phyloP scores from a whole-genome alignment of 495 filamentous ascomycete genomes.

The Chaetomium tenue region DNA sequence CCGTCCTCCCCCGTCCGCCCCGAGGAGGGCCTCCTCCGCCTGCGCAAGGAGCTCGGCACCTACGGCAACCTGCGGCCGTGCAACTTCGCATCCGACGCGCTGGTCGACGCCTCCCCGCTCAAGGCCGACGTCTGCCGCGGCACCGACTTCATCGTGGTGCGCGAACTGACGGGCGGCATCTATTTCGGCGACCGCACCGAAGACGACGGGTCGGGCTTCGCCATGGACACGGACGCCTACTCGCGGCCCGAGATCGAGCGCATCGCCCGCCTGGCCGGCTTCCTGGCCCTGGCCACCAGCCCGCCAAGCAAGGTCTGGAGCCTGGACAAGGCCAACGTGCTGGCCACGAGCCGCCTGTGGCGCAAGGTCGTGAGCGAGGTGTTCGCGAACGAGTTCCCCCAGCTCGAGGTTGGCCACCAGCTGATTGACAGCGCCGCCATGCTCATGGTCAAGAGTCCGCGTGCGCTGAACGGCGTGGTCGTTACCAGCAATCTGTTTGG shows the following conservation, averaged over 20 bases:
- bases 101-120: no score
- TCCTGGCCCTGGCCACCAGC: conserved; percentile 74
- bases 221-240: no score
- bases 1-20: no score
- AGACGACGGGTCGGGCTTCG: no score
- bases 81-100: no score
- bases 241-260: conserved; percentile 97
- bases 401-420: conserved; percentile 81
- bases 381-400: conserved; percentile 82
- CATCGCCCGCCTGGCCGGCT: conserved; percentile 76
- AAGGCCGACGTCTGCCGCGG: no score
- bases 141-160: no score
- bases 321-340: conserved; percentile 96
- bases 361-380: conserved; percentile 81
- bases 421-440: conserved; percentile 95
- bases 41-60: no score
- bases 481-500: conserved; percentile 95
- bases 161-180: no score
- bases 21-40: no score
- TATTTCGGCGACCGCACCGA: no score
- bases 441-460: conserved; percentile 94
- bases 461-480: conserved; percentile 85
- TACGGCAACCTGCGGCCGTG: no score
- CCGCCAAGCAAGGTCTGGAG: conserved; percentile 83
- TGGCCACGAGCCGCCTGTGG: conserved; percentile 89